Percentiles rank a stretch among this genome's conserved stretches.
phyloP scores from a whole-genome alignment of 305 asterid genomes.

The Caryopteris hybrid region DNA sequence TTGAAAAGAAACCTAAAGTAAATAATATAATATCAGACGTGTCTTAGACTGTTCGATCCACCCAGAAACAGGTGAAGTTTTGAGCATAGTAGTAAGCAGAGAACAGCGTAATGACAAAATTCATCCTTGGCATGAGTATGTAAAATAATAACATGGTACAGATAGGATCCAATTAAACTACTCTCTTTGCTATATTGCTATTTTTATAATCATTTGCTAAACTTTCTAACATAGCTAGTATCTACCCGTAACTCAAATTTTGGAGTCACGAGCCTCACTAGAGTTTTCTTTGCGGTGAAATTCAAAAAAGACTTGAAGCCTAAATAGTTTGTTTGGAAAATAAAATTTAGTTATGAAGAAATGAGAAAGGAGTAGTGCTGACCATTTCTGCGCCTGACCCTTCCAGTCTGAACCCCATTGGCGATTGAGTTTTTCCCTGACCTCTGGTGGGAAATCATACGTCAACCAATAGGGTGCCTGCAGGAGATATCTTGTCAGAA shows the following conservation, averaged over 20 bases:
- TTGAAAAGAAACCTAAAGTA: constrained; percentile 66
- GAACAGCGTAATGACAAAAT: too few species aligned
- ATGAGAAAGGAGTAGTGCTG: constrained; percentile 20
- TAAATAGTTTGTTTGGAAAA: not conserved
- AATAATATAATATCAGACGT: not conserved
- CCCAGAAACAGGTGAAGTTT: not conserved
- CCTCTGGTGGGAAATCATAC: constrained; percentile 87
- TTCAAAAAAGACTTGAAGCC: not conserved
- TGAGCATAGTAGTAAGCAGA: too few species aligned
- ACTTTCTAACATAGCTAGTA: not conserved
- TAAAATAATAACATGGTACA: too few species aligned
- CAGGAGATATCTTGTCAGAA: constrained; percentile 23
- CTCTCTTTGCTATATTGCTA: not conserved
- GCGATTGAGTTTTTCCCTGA: constrained; percentile 60
- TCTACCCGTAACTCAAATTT: too few species aligned
- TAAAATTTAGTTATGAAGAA: not conserved
- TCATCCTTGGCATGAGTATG: too few species aligned
- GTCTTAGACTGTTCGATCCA: not conserved
- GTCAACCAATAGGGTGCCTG: constrained; percentile 92
- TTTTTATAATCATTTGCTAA: not conserved
- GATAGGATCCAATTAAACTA: not conserved
- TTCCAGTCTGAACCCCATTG: constrained; percentile 98
- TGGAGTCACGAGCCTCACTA: too few species aligned
- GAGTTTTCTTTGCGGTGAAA: not conserved
- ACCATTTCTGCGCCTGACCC: constrained; percentile 99